Evolutionary conservation across 2,329 filamentous ascomycete genomes (phyloP).

Genomic region (Pleomassaria siparia): DNA sequence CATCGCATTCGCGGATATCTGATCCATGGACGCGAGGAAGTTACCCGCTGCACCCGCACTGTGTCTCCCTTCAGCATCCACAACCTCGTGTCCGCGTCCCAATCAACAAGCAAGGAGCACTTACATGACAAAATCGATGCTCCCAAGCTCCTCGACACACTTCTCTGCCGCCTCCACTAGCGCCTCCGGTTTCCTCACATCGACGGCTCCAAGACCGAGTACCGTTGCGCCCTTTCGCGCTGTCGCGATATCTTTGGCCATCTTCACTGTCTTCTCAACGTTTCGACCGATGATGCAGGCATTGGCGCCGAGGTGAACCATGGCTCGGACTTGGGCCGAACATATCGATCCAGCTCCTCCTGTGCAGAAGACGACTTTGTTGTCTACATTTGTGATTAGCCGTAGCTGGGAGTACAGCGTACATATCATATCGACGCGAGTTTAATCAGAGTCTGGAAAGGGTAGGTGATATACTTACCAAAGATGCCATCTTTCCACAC

Average conservation of each 20-base stretch:
- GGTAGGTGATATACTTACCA: slow-evolving; percentile 54
- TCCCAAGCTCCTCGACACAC: slow-evolving; percentile 80
- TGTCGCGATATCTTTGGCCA: slow-evolving; percentile 79
- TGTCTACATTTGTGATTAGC: slow-evolving; percentile 62
- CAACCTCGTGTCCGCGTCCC: slow-evolving; percentile 5
- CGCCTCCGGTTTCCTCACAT: slow-evolving; percentile 68
- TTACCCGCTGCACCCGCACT: slow-evolving; percentile 95
- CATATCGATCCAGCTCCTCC: slow-evolving; percentile 93
- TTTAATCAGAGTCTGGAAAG: background rate
- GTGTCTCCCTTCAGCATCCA: slow-evolving; percentile 22
- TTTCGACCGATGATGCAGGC: slow-evolving; percentile 94
- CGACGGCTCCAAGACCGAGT: slow-evolving; percentile 74
- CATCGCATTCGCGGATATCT: slow-evolving; percentile 85
- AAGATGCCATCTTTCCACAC: slow-evolving; percentile 90
- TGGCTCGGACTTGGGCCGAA: slow-evolving; percentile 86
- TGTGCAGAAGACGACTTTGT: slow-evolving; percentile 92
- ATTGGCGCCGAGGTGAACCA: slow-evolving; percentile 88
- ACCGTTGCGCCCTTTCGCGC: slow-evolving; percentile 79
- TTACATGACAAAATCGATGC: slow-evolving; percentile 90
- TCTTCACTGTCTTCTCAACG: slow-evolving; percentile 79
- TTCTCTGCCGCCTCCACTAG: slow-evolving; percentile 74
- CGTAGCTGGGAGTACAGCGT: too few relatives aligned
- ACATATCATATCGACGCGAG: too few relatives aligned
- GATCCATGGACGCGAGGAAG: slow-evolving; percentile 83
- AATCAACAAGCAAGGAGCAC: slow-evolving; percentile 25